Base-by-base conservation (phyloP, 2,329 filamentous ascomycete species). In the Ophiostoma sp. region DNA sequence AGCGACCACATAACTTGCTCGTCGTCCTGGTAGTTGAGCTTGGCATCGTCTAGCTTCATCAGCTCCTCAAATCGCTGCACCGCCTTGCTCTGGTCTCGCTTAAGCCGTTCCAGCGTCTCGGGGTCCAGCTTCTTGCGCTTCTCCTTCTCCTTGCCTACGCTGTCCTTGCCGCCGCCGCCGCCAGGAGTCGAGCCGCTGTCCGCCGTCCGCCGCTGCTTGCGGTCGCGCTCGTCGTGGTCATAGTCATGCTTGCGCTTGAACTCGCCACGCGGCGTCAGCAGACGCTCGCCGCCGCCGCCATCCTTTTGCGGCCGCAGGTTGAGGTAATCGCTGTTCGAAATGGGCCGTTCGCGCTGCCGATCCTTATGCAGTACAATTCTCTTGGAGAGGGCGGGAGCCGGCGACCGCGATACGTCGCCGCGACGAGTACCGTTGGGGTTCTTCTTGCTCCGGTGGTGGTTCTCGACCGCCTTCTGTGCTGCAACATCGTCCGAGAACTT, bases 381-480 rank as follows among this genome's bases (percentile, higher is more conserved):
- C 78, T 85, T 86, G 23, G 79, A 77, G 68, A 79, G 77, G 39
- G 82, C 82, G 2, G 90, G 89, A 31, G 84, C 89, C 8, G 91
- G 91, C 23, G 91, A 93, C 7, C 83, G 83, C 35, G 82, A 81
- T 72, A 85, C 83, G 54, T 87, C 85, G 57, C 82, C 82, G 65
- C 86, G 86, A 48, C 89, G 87, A 74, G 88, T 83, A 11, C 89
- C 86, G 75, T 88, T 87, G 5, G 80, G 78, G 1, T 96, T 94
- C 82, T 96, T 96, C 81, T 94, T 96, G 81, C 94, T 97, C 70
- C 94, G 92, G 78, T 96, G 94, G 76, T 97, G 94, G 74, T 97
- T 97, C 76, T 97, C 94, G 36, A 96, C 89, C 0, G 90, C 88
- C 76, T 89, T 89, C 78, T 92, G 93, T 3, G 90, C 91, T 27